Percentiles rank a stretch among this genome's conserved stretches.
Conservation (phyloP, 1,139 yeast species). For the Candida labiduridarum region DNA sequence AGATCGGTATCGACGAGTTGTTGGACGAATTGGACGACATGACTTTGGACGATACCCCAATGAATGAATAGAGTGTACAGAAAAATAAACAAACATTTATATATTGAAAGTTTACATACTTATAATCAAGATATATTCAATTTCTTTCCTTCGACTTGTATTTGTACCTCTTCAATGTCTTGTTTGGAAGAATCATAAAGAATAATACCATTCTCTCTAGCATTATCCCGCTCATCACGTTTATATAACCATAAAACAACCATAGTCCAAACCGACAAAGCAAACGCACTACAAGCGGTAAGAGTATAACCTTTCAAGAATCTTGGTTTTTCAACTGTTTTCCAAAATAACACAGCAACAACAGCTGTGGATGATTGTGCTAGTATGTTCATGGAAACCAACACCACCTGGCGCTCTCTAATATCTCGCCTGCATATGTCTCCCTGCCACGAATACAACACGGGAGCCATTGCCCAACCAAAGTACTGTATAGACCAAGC, state of each 20-base stretch:
- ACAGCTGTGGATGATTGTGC: too few relatives aligned
- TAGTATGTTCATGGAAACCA: too few relatives aligned
- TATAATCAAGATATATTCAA: background rate
- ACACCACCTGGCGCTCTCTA: too few relatives aligned
- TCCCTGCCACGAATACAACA: too few relatives aligned
- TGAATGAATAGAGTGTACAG: slow-evolving; percentile 18
- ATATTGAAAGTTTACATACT: background rate
- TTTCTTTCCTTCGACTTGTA: slow-evolving; percentile 2
- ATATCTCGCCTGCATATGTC: too few relatives aligned
- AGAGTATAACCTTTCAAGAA: slow-evolving; percentile 45
- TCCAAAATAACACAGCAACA: slow-evolving; percentile 52
- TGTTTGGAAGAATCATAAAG: too few relatives aligned
- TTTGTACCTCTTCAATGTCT: slow-evolving; percentile 1
- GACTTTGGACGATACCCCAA: slow-evolving; percentile 63
- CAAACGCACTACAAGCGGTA: slow-evolving; percentile 56
- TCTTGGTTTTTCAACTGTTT: slow-evolving; percentile 43
- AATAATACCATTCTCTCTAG: too few relatives aligned
- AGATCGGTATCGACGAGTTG: slow-evolving; percentile 76
- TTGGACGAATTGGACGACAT: slow-evolving; percentile 92
- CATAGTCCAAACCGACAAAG: too few relatives aligned
- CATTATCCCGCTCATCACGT: too few relatives aligned
- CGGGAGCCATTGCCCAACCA: too few relatives aligned
- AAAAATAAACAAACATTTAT: background rate
- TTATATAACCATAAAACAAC: slow-evolving; percentile 24
- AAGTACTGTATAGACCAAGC: too few relatives aligned